Evolutionary conservation across 352 stramenopile genomes (phyloP), one percentile per base, ranked within the genome.

Genomic region (Pythium graminicola): DNA sequence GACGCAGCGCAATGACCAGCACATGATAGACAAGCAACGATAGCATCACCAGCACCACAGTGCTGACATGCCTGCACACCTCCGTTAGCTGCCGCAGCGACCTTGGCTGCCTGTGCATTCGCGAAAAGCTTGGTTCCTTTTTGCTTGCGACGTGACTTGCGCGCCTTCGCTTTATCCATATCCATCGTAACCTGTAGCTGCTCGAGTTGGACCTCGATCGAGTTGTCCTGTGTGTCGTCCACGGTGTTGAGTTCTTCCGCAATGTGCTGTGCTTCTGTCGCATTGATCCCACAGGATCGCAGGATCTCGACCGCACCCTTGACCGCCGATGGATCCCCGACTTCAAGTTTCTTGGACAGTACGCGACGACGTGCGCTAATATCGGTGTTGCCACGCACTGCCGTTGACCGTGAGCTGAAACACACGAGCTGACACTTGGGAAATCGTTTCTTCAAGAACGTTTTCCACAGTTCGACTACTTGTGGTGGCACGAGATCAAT

Each of bases 301-400:
- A 92, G 64, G 50, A 92, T 92, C 35, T 80, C 61, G 0, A 83
- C 62, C 3, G 81, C 78, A 19, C 78, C 78, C 29, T 76, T 72
- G 11, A 89, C 69, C 0, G 81, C 79, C 0, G 71, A 86, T 11
- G 69, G 56, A 29, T 89, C 79, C 40, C 81, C 78, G 7, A 92
- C 73, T 50, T 92, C 72, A 11, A 92, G 56, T 53, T 89, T 89
- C 57, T 89, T 88, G 57, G 72, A 85, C 2, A 93, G 68, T 19
- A 93, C 76, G 51, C 81, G 79, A 1, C 82, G 72, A 35, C 82
- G 72, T 36, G 63, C 63, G 43, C 72, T 83, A 22, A 93, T 72
- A 58, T 90, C 69, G 22, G 66, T 81, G 50, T 86, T 67, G 19
- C 76, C 73, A 27, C 74, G 62, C 17, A 93, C 79, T n/a, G 74